These are phyloP conservation scores for Keqinozyma sinolaborantium DNA, from an alignment of 1,139 yeast species.

Conservation along the genomic window DNA sequence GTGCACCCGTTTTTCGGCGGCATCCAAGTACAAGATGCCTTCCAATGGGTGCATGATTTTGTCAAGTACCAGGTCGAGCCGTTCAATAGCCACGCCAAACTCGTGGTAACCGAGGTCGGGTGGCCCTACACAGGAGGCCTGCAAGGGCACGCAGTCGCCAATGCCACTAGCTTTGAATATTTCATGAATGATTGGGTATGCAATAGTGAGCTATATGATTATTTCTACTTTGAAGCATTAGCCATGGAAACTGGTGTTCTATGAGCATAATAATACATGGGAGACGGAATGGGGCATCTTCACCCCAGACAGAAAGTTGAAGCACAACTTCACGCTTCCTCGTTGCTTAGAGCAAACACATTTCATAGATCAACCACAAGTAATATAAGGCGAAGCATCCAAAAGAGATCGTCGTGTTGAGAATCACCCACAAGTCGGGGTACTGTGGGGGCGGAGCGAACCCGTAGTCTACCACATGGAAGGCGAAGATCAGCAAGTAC, in stretches of 20 bases:
- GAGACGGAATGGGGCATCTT: slow-evolving; percentile 75
- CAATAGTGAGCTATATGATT: slow-evolving; percentile 34
- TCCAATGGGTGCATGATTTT: slow-evolving; percentile 53
- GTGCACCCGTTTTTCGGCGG: slow-evolving; percentile 73
- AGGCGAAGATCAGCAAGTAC: slow-evolving; percentile 49
- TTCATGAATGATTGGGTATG: slow-evolving; percentile 57
- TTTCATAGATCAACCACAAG: slow-evolving; percentile 66
- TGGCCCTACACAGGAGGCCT: slow-evolving; percentile 69
- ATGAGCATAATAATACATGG: slow-evolving; percentile 50
- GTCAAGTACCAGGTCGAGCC: slow-evolving; percentile 41
- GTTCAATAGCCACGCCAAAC: slow-evolving; percentile 18
- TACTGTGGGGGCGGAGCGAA: slow-evolving; percentile 53
- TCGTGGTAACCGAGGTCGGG: slow-evolving; percentile 61
- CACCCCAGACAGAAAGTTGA: slow-evolving; percentile 35
- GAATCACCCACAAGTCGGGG: slow-evolving; percentile 86
- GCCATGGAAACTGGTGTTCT: slow-evolving; percentile 60
- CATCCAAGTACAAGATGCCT: slow-evolving; percentile 42
- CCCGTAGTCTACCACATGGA: slow-evolving; percentile 54
- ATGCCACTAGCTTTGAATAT: slow-evolving; percentile 36
- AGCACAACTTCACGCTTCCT: slow-evolving; percentile 9
- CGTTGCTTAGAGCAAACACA: slow-evolving; percentile 13
- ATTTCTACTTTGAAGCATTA: slow-evolving; percentile 72
- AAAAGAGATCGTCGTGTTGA: slow-evolving; percentile 71
- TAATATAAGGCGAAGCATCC: slow-evolving; percentile 74
- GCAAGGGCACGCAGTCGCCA: slow-evolving; percentile 45